Evolutionary conservation across 2,329 filamentous ascomycete species (phyloP), one percentile per base, ranked within the genome.

Genomic region (Sclerotinia trifoliorum): DNA sequence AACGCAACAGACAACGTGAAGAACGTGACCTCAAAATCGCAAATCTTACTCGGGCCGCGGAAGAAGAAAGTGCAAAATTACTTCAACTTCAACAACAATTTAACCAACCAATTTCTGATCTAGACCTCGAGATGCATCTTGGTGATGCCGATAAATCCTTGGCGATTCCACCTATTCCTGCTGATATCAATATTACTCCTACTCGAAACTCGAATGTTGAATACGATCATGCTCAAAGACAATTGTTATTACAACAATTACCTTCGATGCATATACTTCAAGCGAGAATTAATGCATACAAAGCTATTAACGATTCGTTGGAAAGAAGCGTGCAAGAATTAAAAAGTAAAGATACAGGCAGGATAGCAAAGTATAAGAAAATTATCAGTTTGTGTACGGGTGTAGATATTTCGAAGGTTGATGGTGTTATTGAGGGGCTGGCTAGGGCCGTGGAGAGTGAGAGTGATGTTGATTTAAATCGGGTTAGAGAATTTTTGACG

Each of bases 361-460:
- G 96, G 4, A 94, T 97, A 76, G 84, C 90, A 72, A 93, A 95
- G 79, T 97, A 97, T 78, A 86, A 93, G 35, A 91, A 90, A 72
- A 92, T 98, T 42, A 93, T 99, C 32, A 88, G 90, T 66, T 82
- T 97, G 17, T 97, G 94, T 77, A 96, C 93, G 0, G 89, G 88
- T 11, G 91, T 94, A 46, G 85, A 87, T 0, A 93, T 96, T 70
- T 84, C 85, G 11, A 86, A 72, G 21, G 91, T 98, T 19, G 95
- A 98, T 74, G 86, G 87, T 68, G 86, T 93, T 64, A 83, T 97
- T 0, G 91, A 93, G 65, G 88, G 88, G 3, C 82, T 99, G 55
- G 86, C 96, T 58, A 88, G 92, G 71, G 95, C 95, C 2, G 90
- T 98, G 3, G 94, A 97, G 79, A 96, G 93, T 75, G 94, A 97